Evolutionary conservation across 805 yeast genomes (phyloP).

Genomic region (Lipomyces spencermartinsiae): DNA sequence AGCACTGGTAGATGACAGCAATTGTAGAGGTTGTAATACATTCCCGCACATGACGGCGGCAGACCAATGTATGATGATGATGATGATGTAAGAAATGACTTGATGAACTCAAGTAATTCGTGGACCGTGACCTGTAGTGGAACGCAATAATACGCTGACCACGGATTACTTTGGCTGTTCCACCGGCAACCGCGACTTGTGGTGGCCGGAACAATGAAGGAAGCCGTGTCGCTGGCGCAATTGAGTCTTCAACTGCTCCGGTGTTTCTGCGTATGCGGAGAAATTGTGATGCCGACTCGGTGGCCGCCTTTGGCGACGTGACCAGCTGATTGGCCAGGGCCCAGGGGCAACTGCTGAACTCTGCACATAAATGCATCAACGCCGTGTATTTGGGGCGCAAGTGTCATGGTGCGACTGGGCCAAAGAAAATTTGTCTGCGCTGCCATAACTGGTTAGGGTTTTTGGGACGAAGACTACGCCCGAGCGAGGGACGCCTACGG

Average conservation of each 20-base stretch:
- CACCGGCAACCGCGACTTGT: too few relatives aligned
- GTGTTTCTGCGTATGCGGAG: not conserved
- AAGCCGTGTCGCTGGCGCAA: too few relatives aligned
- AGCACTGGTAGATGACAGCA: slow-evolving; percentile 13
- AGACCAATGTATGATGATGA: too few relatives aligned
- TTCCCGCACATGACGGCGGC: too few relatives aligned
- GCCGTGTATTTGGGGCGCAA: not conserved
- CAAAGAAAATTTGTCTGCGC: not conserved
- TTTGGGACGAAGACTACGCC: not conserved
- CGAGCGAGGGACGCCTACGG: not conserved
- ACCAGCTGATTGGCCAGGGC: not conserved
- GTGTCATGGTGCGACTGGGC: not conserved
- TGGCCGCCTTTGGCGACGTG: not conserved
- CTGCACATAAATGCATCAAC: not conserved
- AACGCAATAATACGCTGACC: too few relatives aligned
- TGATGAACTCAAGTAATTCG: too few relatives aligned
- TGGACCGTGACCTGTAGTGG: too few relatives aligned
- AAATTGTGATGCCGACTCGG: not conserved
- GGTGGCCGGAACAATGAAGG: too few relatives aligned
- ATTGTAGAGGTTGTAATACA: not conserved
- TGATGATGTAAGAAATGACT: too few relatives aligned
- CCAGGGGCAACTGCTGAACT: not conserved
- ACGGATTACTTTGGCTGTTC: too few relatives aligned
- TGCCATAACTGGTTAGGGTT: not conserved
- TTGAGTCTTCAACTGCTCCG: too few relatives aligned